Conservation (phyloP, 2,329 filamentous ascomycete genomes). For the Cryphonectria carpinicola region DNA sequence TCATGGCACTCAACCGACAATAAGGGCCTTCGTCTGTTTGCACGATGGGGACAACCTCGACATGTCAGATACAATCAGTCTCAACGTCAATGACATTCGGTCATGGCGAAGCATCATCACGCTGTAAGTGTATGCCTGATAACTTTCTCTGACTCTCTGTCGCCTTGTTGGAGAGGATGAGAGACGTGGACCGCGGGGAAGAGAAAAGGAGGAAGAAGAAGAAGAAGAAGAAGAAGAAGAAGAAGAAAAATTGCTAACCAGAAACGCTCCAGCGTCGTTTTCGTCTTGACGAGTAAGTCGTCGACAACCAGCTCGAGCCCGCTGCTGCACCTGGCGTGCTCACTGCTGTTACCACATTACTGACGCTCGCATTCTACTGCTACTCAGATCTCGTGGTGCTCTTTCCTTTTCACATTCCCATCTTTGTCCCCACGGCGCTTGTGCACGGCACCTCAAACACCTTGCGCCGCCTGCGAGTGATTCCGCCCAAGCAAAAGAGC, state of each 20-base stretch:
- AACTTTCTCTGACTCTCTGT: neutral
- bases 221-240: too few relatives aligned
- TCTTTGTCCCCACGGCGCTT: constrained; percentile 60
- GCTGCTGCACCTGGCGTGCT: neutral
- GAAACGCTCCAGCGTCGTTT: constrained; percentile 51
- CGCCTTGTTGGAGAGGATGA: neutral
- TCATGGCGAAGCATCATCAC: constrained; percentile 73
- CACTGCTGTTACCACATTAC: neutral
- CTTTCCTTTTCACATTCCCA: constrained; percentile 68
- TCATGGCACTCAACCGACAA: neutral
- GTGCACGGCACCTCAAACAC: constrained; percentile 48
- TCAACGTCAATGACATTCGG: constrained; percentile 60
- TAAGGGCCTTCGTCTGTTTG: neutral
- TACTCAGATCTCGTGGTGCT: constrained; percentile 67
- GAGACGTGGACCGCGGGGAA: too few relatives aligned
- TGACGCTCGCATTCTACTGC: constrained; percentile 6
- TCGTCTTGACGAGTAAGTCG: constrained; percentile 71
- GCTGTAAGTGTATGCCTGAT: constrained; percentile 39
- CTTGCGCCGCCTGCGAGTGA: constrained; percentile 54
- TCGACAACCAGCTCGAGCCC: constrained; percentile 31
- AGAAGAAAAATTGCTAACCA: neutral
- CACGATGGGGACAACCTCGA: constrained; percentile 13
- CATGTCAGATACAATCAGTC: constrained; percentile 32
- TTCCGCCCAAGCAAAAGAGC: constrained; percentile 45
- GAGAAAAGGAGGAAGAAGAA: too few relatives aligned